These are phyloP conservation scores for cucumber (Cucumis sativus) DNA, from an alignment of 306 rosid genomes.

Conservation along the genomic window Cucumber_9930_V3 NC_026656.2:1674001-1674500, in stretches of 20 bases:
- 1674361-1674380: background rate
- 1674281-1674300: background rate
- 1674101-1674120: too few relatives aligned
- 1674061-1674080: too few relatives aligned
- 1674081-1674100: too few relatives aligned
- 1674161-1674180: too few relatives aligned
- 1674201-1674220: too few relatives aligned
- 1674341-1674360: background rate
- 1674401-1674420: background rate
- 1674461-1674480: background rate
- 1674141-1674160: too few relatives aligned
- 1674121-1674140: too few relatives aligned
- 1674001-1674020: too few relatives aligned
- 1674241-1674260: background rate
- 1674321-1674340: background rate
- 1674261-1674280: background rate
- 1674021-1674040: too few relatives aligned
- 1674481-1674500: background rate
- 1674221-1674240: background rate
- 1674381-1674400: background rate
- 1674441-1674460: background rate
- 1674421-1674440: background rate
- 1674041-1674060: too few relatives aligned
- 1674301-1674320: background rate
- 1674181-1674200: too few relatives aligned